Base-by-base conservation (phyloP, 257 asterid genomes). In the Solanum dulcamara region DNA sequence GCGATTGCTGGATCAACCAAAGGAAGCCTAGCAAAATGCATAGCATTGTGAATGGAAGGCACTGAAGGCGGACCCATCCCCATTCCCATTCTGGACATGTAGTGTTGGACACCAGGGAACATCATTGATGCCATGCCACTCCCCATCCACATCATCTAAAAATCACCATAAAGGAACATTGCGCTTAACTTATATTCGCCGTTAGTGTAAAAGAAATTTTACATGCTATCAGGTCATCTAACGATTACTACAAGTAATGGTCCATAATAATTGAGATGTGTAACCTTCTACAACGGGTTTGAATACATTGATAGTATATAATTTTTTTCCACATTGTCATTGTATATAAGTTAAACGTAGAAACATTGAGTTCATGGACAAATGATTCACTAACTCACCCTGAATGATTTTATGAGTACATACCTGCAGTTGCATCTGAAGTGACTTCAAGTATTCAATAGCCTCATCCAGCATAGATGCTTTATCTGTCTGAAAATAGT, bases 391-490 rank as follows among this genome's bases (percentile, higher is more conserved):
- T 33, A 59, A 28, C 51, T 38, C 38, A 35, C 33, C 70, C 68
- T 20, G 0, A 26, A 83, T 26, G 18, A 84, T 22, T 84, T 30
- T 18, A 81, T 35, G 28, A 86, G 32, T 53, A 70, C 83, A 64
- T 91, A 94, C 98, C 98, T 95, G 98, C 81, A 95, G 92, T 86
- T 95, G 98, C 48, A 90, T 77, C 86, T 95, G 98, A 66, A 95
- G 91, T 64, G 98, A 92, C 85, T 93, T 95, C 95, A 93, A 91
- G 93, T 95, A 95, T 85, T 95, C 97, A 28, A 95, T 94, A 40
- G 98, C 98, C 86, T 95, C 97, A 57, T 95, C 98, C 86, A 95
- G 81, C 96, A 94, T 91, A 4, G 98, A 95, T 57, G 98, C 98
- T 90, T 95, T 95, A 77, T 95, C 98, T 13, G 97, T 88, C 98